Evolutionary conservation across 768 basidiomycete genomes (phyloP), one percentile per base, ranked within the genome.

Genomic region (Guyanaporus albipodus): DNA sequence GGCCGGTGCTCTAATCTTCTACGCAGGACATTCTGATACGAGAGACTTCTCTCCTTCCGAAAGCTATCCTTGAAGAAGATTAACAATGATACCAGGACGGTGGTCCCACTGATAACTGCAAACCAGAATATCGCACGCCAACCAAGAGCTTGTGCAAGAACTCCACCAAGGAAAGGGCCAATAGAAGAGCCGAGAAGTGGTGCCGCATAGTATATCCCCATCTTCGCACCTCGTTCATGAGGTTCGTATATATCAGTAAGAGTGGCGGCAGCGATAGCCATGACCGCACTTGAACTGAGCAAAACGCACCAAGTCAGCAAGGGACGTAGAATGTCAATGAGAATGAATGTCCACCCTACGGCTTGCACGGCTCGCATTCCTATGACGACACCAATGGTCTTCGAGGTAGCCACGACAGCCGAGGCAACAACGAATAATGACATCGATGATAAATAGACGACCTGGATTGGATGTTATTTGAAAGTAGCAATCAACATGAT

Each of bases 121-220:
- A 91, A 90, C 79, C 87, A 94, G 66, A 94, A 91, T 1, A 87
- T 81, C 1, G 85, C 80, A 29, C 92, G 78, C 92, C 92, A 96
- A 43, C 71, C 75, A 62, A 83, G 80, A 0, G 73, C 76, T 43
- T 81, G 72, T 0, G 87, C 80, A 6, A 90, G 65, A 2, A 68
- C 74, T 0, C 89, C 87, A 2, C 88, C 87, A 34, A 89, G 58
- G 24, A 90, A 75, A 1, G 86, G 85, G 0, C 85, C 87, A 0
- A 86, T 42, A 2, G 75, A 74, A 2, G 77, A 74, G 2, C 87
- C 90, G 5, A 92, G 76, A 7, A 91, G 74, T 0, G 87, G 88
- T 5, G 89, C 83, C 4, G 82, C 79, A 61, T 91, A 91, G 63
- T 83, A 91, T 18, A 91, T 71, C 0, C 91, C 90, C 77, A 91